Conservation (phyloP, 169 alveolate species). For the Eimeria zaria region DNA sequence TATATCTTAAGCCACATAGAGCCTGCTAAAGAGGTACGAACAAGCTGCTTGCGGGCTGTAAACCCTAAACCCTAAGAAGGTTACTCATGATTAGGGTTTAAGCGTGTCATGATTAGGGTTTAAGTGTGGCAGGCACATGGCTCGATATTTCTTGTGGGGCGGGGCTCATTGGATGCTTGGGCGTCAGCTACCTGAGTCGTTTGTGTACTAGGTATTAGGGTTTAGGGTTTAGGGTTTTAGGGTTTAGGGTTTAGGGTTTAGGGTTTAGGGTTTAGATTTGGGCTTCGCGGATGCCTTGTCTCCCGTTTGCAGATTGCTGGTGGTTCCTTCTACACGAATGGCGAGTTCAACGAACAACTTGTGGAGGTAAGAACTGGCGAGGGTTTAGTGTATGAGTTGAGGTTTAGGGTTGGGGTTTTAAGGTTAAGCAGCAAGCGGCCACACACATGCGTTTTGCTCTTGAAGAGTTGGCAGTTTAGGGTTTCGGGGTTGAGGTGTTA, state of each 20-base stretch:
- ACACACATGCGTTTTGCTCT: neutral
- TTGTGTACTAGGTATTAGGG: neutral
- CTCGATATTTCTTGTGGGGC: neutral
- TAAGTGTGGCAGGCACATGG: neutral
- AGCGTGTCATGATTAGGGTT: neutral
- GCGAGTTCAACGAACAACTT: constrained; percentile 94
- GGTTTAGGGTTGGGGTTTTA: neutral
- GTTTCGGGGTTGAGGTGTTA: neutral
- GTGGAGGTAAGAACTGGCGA: constrained; percentile 89
- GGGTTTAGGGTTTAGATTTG: constrained; percentile 1
- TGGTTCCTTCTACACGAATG: constrained; percentile 95
- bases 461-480: neutral
- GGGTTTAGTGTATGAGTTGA: neutral
- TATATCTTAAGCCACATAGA: constrained; percentile 94
- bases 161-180: neutral
- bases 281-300: neutral
- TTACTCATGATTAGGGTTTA: neutral
- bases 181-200: neutral
- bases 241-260: neutral
- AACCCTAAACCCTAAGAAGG: neutral
- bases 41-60: neutral
- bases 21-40: constrained; percentile 94
- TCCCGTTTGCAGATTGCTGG: constrained; percentile 91
- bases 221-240: neutral
- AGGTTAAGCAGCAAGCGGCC: neutral